A percentile compares a stretch with the other conserved stretches of the same genome.
Evolutionary conservation across 768 basidiomycete species (phyloP).

Genomic region (Gyrodon lividus): DNA sequence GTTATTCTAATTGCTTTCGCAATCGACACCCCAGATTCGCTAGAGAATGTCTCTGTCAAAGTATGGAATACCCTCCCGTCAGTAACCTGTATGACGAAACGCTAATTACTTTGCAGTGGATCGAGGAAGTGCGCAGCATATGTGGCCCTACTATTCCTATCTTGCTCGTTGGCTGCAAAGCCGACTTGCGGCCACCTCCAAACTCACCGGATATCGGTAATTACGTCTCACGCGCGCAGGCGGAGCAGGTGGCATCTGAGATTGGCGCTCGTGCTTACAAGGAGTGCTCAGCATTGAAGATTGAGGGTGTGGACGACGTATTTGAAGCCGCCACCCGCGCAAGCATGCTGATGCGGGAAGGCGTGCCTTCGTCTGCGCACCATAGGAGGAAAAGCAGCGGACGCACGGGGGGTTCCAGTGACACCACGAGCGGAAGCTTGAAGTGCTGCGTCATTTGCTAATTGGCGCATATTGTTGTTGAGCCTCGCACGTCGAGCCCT

Average conservation of each 20-base stretch:
- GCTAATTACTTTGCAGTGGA: conserved; percentile 65
- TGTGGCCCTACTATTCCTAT: conserved; percentile 93
- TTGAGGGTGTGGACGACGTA: conserved; percentile 93
- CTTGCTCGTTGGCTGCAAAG: conserved; percentile 94
- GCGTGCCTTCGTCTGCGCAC: conserved; percentile 55
- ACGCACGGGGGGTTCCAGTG: conserved; percentile 36
- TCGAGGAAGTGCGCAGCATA: conserved; percentile 95
- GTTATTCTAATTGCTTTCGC: conserved; percentile 98
- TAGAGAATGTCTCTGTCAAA: conserved; percentile 95
- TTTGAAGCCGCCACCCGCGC: conserved; percentile 97
- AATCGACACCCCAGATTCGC: conserved; percentile 93
- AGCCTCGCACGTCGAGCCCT: background rate
- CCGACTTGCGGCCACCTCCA: conserved; percentile 75
- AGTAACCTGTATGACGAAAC: conserved; percentile 3
- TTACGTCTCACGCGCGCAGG: conserved; percentile 76
- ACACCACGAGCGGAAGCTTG: conserved; percentile 46
- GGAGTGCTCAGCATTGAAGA: conserved; percentile 88
- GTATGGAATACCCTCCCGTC: conserved; percentile 38
- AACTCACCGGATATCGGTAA: conserved; percentile 45
- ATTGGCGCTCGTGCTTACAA: conserved; percentile 95
- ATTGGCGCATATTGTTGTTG: background rate
- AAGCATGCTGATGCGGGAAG: conserved; percentile 93
- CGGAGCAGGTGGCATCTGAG: conserved; percentile 72
- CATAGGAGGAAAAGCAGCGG: conserved; percentile 56
- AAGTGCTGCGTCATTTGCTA: conserved; percentile 73